These are phyloP conservation scores for Knoxia roxburghii DNA, from an alignment of 257 asterid species.

Conservation along the genomic window DNA sequence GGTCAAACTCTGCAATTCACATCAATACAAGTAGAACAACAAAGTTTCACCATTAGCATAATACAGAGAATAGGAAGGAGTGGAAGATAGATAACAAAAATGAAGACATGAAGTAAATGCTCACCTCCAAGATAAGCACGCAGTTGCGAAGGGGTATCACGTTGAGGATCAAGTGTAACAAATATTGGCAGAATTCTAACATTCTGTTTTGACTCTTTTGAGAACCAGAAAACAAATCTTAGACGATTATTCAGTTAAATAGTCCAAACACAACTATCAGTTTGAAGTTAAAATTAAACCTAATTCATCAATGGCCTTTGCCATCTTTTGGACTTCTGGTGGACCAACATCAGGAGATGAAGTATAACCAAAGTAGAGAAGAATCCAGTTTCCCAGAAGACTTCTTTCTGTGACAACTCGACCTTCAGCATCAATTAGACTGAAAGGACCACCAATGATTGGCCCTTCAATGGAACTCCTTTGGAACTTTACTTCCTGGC, in stretches of 20 bases:
- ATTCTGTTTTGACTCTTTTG: conserved; percentile 61
- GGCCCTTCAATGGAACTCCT: conserved; percentile 83
- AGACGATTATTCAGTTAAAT: conserved; percentile 15
- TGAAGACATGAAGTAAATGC: conserved; percentile 12
- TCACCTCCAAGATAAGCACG: conserved; percentile 75
- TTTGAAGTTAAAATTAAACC: conserved; percentile 41
- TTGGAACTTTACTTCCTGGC: conserved; percentile 80
- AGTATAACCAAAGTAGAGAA: conserved; percentile 83
- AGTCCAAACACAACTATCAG: conserved; percentile 6
- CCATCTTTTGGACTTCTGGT: conserved; percentile 89
- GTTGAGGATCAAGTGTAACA: conserved; percentile 96
- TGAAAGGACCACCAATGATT: conserved; percentile 89
- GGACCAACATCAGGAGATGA: conserved; percentile 99
- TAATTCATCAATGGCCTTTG: conserved; percentile 50
- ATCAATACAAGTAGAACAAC: conserved; percentile 2
- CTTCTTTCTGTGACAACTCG: conserved; percentile 61
- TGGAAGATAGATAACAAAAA: not conserved
- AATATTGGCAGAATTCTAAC: conserved; percentile 73
- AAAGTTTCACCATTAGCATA: conserved; percentile 1
- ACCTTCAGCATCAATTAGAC: conserved; percentile 63
- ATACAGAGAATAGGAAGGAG: not conserved
- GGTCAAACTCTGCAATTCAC: conserved; percentile 59
- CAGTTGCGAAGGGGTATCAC: conserved; percentile 85
- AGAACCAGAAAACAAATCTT: conserved; percentile 20
- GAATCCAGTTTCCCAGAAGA: conserved; percentile 88